phyloP scores from a whole-genome alignment of 305 asterid species.

The Fraxinus greggii region DNA sequence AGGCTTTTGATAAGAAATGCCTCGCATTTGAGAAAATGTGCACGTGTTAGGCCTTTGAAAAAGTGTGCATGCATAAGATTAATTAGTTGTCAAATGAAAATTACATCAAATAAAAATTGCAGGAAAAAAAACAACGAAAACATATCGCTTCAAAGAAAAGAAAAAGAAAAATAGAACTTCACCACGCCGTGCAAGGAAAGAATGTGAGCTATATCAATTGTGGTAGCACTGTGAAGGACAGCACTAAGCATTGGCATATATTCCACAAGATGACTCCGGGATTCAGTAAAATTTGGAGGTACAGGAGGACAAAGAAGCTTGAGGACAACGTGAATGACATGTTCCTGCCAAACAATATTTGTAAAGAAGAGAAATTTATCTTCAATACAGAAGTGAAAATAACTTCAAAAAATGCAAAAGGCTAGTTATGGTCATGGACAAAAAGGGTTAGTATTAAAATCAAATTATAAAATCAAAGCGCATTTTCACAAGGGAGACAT shows the following conservation, averaged over 20 bases:
- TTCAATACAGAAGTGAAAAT: not conserved
- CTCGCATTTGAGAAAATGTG: not conserved
- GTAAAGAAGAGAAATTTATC: not conserved
- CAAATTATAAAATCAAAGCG: not conserved
- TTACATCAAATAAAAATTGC: not conserved
- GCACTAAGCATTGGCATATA: slow-evolving; percentile 25
- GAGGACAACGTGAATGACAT: slow-evolving; percentile 19
- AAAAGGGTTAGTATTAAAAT: not conserved
- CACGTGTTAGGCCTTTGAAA: not conserved
- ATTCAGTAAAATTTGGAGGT: slow-evolving; percentile 22
- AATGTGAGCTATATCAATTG: slow-evolving; percentile 26
- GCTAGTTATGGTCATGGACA: not conserved
- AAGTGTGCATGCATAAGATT: not conserved
- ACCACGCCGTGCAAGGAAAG: slow-evolving; percentile 33
- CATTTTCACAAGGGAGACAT: not conserved
- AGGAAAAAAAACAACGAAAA: too few relatives aligned
- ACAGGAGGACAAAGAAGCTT: slow-evolving; percentile 30
- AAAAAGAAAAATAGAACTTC: not conserved
- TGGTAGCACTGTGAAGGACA: slow-evolving; percentile 24
- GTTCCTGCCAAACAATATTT: slow-evolving; percentile 25
- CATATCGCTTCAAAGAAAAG: not conserved
- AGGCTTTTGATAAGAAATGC: not conserved
- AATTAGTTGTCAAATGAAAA: not conserved
- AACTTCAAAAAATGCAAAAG: not conserved
- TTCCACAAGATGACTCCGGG: slow-evolving; percentile 28